Conservation (phyloP, 768 basidiomycete species). For the Termitomyces sp. region DNA sequence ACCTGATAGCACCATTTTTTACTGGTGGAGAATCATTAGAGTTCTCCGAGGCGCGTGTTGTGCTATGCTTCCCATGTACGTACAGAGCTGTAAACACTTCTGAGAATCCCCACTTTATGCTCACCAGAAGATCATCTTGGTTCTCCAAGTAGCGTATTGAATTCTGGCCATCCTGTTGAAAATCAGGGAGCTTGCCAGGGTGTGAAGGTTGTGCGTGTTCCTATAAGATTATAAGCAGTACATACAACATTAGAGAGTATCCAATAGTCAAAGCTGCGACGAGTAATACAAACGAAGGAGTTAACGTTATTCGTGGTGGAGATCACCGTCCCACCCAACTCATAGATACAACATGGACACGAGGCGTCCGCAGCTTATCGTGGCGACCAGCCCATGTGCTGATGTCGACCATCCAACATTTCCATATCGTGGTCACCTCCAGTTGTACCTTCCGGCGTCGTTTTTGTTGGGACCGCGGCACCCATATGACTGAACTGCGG, state of each 20-base stretch:
- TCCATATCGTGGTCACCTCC: constrained; percentile 15
- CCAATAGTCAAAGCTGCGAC: not conserved
- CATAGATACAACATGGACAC: not conserved
- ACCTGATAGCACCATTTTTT: not conserved
- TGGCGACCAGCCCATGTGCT: constrained; percentile 7
- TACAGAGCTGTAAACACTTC: not conserved
- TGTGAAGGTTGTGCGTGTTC: not conserved
- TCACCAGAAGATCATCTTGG: not conserved
- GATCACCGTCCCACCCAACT: not conserved
- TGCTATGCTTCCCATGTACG: not conserved
- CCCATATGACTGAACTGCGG: constrained; percentile 47
- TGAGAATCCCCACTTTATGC: not conserved
- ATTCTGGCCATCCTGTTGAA: not conserved
- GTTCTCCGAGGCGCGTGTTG: not conserved
- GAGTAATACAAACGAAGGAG: not conserved
- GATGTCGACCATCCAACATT: constrained; percentile 6
- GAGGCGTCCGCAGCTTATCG: not conserved
- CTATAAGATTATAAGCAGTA: constrained; percentile 1
- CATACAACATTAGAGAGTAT: not conserved
- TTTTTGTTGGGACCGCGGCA: constrained; percentile 27
- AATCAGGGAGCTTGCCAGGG: not conserved
- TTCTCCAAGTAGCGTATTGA: not conserved
- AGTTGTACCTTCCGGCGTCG: constrained; percentile 20
- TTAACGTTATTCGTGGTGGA: not conserved
- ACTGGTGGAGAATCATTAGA: not conserved